These are phyloP conservation scores for Jatropha curcas DNA, from an alignment of 345 rosid species.

Conservation along the genomic window DNA sequence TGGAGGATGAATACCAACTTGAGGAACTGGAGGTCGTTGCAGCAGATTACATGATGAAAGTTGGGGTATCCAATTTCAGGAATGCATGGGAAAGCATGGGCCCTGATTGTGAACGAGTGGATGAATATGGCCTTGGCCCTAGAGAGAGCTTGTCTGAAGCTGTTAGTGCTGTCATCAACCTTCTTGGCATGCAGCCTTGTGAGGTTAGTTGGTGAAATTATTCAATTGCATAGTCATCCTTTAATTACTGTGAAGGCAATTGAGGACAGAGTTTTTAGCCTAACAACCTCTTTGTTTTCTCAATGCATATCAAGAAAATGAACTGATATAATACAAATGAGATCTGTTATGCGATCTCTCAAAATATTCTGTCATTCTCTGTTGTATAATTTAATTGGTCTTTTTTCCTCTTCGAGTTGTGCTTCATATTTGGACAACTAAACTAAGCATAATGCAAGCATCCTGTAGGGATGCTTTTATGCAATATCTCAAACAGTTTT, in stretches of 20 bases:
- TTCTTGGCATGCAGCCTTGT: constrained; percentile 99
- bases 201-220: constrained; percentile 61
- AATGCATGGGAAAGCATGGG: constrained; percentile 95
- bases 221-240: background rate
- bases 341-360: background rate
- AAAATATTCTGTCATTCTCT: background rate
- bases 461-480: too few species aligned
- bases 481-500: background rate
- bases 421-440: background rate
- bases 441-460: background rate
- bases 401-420: background rate
- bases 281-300: background rate
- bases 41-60: constrained; percentile 86
- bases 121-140: constrained; percentile 95
- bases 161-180: constrained; percentile 76
- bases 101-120: constrained; percentile 75
- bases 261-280: background rate
- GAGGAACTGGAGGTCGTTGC: constrained; percentile 96
- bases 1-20: constrained; percentile 95
- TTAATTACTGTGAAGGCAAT: background rate
- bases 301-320: background rate
- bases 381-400: too few species aligned
- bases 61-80: constrained; percentile 88
- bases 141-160: constrained; percentile 90
- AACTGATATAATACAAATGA: background rate